phyloP scores from a whole-genome alignment of 1,284 basidiomycete species.

The Boletus mariae region DNA sequence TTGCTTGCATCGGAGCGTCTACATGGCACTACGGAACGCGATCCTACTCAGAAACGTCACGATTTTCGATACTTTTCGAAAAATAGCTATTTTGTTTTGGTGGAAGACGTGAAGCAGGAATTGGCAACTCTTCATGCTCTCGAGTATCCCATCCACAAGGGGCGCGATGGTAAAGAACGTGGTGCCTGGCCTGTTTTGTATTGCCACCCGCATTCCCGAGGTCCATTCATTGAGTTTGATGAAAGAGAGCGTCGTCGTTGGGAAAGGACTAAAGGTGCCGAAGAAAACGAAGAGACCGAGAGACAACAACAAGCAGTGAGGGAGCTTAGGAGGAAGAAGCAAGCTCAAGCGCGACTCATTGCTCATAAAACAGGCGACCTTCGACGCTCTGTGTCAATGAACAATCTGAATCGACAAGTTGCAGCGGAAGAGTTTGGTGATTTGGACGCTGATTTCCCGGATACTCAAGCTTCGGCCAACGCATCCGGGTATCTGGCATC shows the following conservation, averaged over 20 bases:
- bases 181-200: slow-evolving; percentile 68
- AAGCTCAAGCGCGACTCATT: slow-evolving; percentile 37
- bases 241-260: slow-evolving; percentile 65
- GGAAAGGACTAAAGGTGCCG: slow-evolving; percentile 53
- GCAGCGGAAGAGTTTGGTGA: slow-evolving; percentile 41
- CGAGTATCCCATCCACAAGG: slow-evolving; percentile 57
- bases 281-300: slow-evolving; percentile 48
- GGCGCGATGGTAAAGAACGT: slow-evolving; percentile 47
- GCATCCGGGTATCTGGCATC: slow-evolving; percentile 70
- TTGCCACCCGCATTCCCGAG: slow-evolving; percentile 66
- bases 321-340: slow-evolving; percentile 42
- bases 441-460: slow-evolving; percentile 46
- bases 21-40: slow-evolving; percentile 85
- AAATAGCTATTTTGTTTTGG: slow-evolving; percentile 76
- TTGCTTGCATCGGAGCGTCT: slow-evolving; percentile 87
- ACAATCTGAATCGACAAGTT: slow-evolving; percentile 60
- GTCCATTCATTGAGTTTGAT: slow-evolving; percentile 71
- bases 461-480: slow-evolving; percentile 50
- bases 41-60: slow-evolving; percentile 81
- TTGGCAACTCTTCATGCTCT: slow-evolving; percentile 65
- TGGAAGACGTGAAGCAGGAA: slow-evolving; percentile 87
- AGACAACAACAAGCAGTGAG: slow-evolving; percentile 42
- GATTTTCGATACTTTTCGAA: slow-evolving; percentile 90
- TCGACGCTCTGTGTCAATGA: slow-evolving; percentile 75
- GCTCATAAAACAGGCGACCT: slow-evolving; percentile 54